Evolutionary conservation across 2,329 filamentous ascomycete species (phyloP).

Genomic region (Rachicladosporium sp.): DNA sequence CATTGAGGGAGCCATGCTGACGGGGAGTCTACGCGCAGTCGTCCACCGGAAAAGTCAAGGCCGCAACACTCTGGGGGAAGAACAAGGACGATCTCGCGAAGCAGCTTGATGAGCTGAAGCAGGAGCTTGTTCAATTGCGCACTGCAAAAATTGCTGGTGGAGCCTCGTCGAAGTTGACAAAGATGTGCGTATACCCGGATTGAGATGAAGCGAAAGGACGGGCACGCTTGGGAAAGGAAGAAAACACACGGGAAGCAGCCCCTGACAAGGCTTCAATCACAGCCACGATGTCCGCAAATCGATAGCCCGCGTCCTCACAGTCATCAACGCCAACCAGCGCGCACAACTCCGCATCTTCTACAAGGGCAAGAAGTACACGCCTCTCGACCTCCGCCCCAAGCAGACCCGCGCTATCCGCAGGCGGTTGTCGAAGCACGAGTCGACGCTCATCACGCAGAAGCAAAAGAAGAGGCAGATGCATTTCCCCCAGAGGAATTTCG

Average conservation of each 20-base stretch:
- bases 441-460: constrained; percentile 75
- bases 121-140: constrained; percentile 88
- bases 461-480: constrained; percentile 90
- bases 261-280: constrained; percentile 12
- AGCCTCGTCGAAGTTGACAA: constrained; percentile 88
- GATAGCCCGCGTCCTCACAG: constrained; percentile 94
- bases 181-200: constrained; percentile 57
- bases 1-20: constrained; percentile 10
- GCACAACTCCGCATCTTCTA: constrained; percentile 97
- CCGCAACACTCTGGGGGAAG: constrained; percentile 95
- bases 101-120: constrained; percentile 90
- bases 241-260: constrained; percentile 8
- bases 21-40: constrained; percentile 32
- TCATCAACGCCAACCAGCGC: constrained; percentile 99
- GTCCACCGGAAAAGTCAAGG: constrained; percentile 66
- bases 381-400: constrained; percentile 96
- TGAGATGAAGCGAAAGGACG: constrained; percentile 1
- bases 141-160: constrained; percentile 96
- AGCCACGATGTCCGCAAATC: constrained; percentile 99
- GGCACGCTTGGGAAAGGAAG: constrained; percentile 3
- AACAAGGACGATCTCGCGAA: constrained; percentile 96
- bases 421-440: constrained; percentile 85
- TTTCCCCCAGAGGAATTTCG: constrained; percentile 98
- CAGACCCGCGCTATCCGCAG: constrained; percentile 96
- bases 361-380: constrained; percentile 99